Percentiles rank a stretch among this genome's conserved stretches.
These are phyloP conservation scores for Diaporthe caulivora DNA, from an alignment of 2,329 filamentous ascomycete genomes.

Conservation along the genomic window DNA sequence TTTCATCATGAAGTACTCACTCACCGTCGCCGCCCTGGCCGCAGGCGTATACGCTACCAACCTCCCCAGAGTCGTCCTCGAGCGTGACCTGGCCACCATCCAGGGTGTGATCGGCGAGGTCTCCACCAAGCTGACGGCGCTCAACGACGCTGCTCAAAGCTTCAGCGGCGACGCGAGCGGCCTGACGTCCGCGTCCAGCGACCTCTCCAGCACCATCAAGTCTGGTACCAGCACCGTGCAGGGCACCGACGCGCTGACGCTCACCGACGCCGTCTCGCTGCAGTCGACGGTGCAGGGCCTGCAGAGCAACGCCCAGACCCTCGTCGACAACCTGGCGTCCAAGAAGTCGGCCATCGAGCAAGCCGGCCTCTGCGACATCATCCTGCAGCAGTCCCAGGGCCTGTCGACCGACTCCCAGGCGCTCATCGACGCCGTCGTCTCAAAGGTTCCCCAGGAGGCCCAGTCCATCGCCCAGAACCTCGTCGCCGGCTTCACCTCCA, in stretches of 20 bases:
- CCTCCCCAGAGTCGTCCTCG: constrained; percentile 19
- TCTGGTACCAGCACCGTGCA: constrained; percentile 50
- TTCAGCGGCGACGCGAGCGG: constrained; percentile 47
- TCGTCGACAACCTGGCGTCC: constrained; percentile 30
- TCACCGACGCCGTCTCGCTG: constrained; percentile 38
- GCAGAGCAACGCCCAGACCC: constrained; percentile 23
- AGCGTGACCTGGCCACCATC: constrained; percentile 63
- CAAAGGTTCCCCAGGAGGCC: constrained; percentile 37
- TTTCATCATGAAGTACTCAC: constrained; percentile 31
- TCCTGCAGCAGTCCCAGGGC: constrained; percentile 25
- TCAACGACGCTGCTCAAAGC: constrained; percentile 42
- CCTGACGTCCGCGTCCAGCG: constrained; percentile 44
- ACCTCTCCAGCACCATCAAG: constrained; percentile 43
- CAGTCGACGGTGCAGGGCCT: constrained; percentile 39
- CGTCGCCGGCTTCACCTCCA: constrained; percentile 53
- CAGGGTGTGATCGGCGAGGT: constrained; percentile 69
- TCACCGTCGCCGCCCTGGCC: constrained; percentile 32
- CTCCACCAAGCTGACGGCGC: constrained; percentile 47
- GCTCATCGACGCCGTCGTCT: constrained; percentile 39
- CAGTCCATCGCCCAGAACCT: constrained; percentile 35
- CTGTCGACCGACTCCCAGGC: constrained; percentile 30
- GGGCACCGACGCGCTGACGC: constrained; percentile 51
- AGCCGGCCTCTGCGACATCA: constrained; percentile 33
- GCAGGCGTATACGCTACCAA: constrained; percentile 37
- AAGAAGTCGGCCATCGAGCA: constrained; percentile 37